Base-by-base conservation (phyloP, 208 protist species). In the Paratrypanosoma confusum region DNA sequence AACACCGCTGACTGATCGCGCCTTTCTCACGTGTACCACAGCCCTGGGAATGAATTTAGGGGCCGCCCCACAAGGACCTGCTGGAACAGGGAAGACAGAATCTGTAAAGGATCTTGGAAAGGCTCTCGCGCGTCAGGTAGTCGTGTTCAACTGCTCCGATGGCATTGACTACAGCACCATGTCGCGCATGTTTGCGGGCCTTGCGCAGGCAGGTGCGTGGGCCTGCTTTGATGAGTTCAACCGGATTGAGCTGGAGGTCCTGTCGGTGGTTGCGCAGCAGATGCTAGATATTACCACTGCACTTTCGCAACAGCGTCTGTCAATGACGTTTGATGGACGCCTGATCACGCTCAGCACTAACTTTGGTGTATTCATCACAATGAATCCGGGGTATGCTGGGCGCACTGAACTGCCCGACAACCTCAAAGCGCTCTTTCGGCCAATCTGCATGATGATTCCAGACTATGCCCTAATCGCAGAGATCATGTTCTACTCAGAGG, bases 211-310 rank as follows among this genome's bases (percentile, higher is more conserved):
- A 16, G 90, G 91, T 45, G 84, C 90, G 48, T 98, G 90, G 90
- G 90, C 90, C 16, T 97, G 93, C 67, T 97, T 98, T 52, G 95
- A 98, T 50, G 96, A 98, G 71, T 98, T 98, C 76, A 98, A 98
- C 62, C 78, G 95, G 51, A 97, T 97, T 40, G 86, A 93, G 57
- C 69, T 96, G 11, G 95, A 97, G 70, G 95, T 99, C 51, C 78
- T 97, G 10, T 97, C 95, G 36, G 95, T 97, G 22, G 86, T 96
- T 57, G 90, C 95, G 28, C 87, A 93, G 62, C 95, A 97, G 64
- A 96, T 96, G 79, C 81, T 97, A 36, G 75, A 91, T 28, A 96
- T 97, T 27, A 92, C 88, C 5, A 94, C 90, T 16, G 90, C 86
- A 35, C 81, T 97, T 16, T 57, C 59, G 10, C 76, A 73, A 50